Conservation (phyloP, 2,329 filamentous ascomycete genomes). For the Cladophialophora chaetospira region DNA sequence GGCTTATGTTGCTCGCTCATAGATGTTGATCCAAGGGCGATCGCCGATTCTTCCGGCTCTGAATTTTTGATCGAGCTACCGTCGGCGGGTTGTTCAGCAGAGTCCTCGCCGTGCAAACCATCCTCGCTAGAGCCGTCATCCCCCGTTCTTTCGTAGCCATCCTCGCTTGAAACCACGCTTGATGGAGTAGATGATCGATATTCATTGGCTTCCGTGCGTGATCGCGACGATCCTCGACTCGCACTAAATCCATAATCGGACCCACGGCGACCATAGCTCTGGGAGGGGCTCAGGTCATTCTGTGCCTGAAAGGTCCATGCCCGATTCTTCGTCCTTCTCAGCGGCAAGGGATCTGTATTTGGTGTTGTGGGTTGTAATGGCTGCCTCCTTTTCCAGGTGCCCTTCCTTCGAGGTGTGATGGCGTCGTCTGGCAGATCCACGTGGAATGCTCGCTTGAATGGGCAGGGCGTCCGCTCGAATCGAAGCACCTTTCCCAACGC, state of each 20-base stretch:
- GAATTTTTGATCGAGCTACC: background rate
- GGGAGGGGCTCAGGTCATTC: constrained; percentile 16
- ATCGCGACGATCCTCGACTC: constrained; percentile 21
- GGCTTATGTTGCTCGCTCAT: background rate
- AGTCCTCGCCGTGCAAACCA: background rate
- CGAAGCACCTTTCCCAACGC: constrained; percentile 73
- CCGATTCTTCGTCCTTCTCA: constrained; percentile 25
- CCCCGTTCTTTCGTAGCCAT: constrained; percentile 7
- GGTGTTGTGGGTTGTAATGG: constrained; percentile 47
- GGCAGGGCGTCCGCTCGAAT: constrained; percentile 86
- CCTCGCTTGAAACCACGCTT: constrained; percentile 28
- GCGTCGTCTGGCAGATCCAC: constrained; percentile 72
- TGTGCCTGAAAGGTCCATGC: constrained; percentile 29
- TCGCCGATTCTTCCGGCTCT: background rate
- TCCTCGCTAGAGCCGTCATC: constrained; percentile 18
- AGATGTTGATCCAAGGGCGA: background rate
- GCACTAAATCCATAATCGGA: constrained; percentile 28
- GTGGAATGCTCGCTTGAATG: constrained; percentile 76
- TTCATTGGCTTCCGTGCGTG: constrained; percentile 11
- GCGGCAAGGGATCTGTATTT: constrained; percentile 21
- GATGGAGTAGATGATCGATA: constrained; percentile 25
- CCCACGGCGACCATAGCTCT: constrained; percentile 25
- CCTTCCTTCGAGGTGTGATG: constrained; percentile 65
- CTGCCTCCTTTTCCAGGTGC: constrained; percentile 67
- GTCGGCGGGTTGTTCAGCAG: background rate